Conservation (phyloP, 345 rosid species). For the Aurinia saxatilis region DNA sequence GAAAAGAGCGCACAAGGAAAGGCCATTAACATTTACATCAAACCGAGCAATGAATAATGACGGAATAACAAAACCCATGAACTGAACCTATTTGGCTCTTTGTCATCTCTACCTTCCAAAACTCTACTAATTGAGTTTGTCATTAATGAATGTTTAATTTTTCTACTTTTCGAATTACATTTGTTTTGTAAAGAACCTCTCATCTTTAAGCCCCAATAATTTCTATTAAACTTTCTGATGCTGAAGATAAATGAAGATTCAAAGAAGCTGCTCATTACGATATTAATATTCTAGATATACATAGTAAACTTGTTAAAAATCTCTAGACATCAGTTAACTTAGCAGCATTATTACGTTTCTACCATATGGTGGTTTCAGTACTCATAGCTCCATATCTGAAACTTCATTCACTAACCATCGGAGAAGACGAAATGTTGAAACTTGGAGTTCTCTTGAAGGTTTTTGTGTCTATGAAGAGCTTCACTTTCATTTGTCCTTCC, state of each 20-base stretch:
- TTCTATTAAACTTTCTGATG: neutral
- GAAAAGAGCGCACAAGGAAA: too few species aligned
- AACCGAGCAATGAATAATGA: too few species aligned
- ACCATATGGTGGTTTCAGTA: neutral
- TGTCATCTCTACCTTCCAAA: neutral
- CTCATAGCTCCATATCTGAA: constrained; percentile 32
- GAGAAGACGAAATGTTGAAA: constrained; percentile 23
- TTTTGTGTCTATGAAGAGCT: constrained; percentile 36
- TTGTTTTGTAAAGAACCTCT: neutral
- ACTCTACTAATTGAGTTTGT: neutral
- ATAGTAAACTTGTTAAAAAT: constrained; percentile 7
- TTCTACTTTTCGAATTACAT: neutral
- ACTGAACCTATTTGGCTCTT: neutral
- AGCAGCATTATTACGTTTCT: constrained; percentile 1
- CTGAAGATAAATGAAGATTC: neutral
- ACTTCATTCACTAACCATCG: constrained; percentile 38
- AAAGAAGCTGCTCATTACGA: neutral
- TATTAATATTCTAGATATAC: neutral
- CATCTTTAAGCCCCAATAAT: neutral
- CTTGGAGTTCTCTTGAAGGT: constrained; percentile 17
- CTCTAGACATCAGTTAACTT: constrained; percentile 9
- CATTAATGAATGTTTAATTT: too few species aligned
- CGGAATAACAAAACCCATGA: neutral
- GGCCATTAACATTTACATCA: too few species aligned
- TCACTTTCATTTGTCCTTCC: constrained; percentile 39